Conservation (phyloP, 345 rosid species). For the Euphorbia lathyris region DNA sequence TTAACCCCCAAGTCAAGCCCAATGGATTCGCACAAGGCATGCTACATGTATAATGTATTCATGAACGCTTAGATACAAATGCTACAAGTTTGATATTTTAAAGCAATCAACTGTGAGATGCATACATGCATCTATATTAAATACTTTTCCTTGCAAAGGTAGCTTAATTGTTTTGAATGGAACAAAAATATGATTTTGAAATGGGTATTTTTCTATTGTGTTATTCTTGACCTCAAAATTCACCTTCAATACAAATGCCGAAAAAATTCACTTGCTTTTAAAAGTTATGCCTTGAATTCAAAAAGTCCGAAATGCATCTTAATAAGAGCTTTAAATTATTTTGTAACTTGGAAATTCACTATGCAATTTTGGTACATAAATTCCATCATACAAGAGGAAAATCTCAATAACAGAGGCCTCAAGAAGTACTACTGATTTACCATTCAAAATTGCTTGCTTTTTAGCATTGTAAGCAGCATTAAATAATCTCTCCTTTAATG, state of each 20-base stretch:
- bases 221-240: not conserved
- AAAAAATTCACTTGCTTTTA: too few species aligned
- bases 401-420: slow-evolving; percentile 8
- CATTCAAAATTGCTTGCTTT: slow-evolving; percentile 85
- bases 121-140: not conserved
- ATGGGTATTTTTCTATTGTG: not conserved
- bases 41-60: not conserved
- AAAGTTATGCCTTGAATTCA: not conserved
- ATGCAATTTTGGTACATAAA: not conserved
- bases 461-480: slow-evolving; percentile 95
- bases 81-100: not conserved
- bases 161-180: not conserved
- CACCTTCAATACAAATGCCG: not conserved
- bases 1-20: not conserved
- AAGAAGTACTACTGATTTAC: slow-evolving; percentile 34
- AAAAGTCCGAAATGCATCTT: not conserved
- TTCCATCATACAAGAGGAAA: not conserved
- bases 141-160: not conserved
- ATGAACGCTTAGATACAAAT: not conserved
- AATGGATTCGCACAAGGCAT: not conserved
- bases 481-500: slow-evolving; percentile 71
- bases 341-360: not conserved
- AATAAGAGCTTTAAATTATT: not conserved
- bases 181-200: not conserved
- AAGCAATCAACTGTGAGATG: not conserved